Conservation (phyloP, 306 rosid genomes). For the Oxytropis ochrocephala region DNA sequence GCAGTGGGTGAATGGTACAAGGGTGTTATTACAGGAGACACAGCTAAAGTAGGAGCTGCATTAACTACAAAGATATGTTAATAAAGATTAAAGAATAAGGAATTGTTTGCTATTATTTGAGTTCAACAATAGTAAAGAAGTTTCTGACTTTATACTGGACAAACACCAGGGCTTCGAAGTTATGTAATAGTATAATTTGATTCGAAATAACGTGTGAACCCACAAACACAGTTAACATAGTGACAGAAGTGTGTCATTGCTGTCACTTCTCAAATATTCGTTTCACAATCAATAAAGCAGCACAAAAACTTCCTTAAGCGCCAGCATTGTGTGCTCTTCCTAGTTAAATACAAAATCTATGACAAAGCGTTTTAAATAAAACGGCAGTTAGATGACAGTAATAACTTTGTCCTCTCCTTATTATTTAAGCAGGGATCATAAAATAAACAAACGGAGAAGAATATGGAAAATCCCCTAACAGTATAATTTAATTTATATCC, state of each 20-base stretch:
- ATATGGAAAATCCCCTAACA: neutral
- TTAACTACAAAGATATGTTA: conserved; percentile 18
- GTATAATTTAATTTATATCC: neutral
- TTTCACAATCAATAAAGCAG: neutral
- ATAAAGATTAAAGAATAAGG: conserved; percentile 12
- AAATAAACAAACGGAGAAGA: no score
- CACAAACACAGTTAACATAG: neutral
- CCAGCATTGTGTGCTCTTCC: neutral
- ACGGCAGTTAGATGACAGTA: no score
- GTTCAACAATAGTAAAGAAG: neutral
- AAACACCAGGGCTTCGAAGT: neutral
- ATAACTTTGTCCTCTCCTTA: no score
- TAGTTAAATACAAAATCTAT: conserved; percentile 2
- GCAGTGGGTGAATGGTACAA: conserved; percentile 32
- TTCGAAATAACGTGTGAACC: conserved; percentile 3
- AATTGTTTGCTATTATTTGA: neutral
- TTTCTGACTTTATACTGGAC: neutral
- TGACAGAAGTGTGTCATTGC: neutral
- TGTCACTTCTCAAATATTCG: neutral
- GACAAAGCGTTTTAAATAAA: neutral
- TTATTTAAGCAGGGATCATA: no score
- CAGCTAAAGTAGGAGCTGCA: conserved; percentile 61
- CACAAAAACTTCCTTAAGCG: neutral
- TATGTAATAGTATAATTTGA: neutral
- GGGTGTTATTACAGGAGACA: conserved; percentile 58